Base-by-base conservation (phyloP, 306 rosid genomes). In the Pachyrhizus erosus region DNA sequence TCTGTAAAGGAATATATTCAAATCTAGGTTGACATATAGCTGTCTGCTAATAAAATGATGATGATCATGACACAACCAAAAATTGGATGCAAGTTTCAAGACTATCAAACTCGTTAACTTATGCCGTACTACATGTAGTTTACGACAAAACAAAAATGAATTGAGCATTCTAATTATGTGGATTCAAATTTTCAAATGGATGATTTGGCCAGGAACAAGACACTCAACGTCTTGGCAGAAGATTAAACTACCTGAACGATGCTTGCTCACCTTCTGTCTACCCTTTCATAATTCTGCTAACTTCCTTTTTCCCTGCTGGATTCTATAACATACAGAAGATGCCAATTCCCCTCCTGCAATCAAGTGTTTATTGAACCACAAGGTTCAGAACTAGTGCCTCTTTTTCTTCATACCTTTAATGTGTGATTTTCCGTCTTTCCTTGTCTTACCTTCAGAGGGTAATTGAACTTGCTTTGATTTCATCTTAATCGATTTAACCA, bases 401-500 rank as follows among this genome's bases (percentile, higher is more conserved):
- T 69, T 82, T 48, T 82, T 83, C 70, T 14, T 69, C 81, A 1
- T 49, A 18, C 73, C 86, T 37, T 77, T 79, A 18, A 68, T 42
- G 33, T 24, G 84, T 66, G 73, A 34, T 45, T 75, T 84, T 64
- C 76, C 88, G 31, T 65, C 86, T 57, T 80, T 82, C 67, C 60
- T 87, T 17, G 75, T 85, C 70, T 74, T 84, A 52, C 57, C 42
- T 60, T 78, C 66, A 12, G 91, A 79, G 80, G 85, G 79, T 31
- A 82, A 73, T 72, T 88, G 84, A 76, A 76, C 43, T 82, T 86
- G 92, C 84, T 84, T 86, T 27, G 94, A 80, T 84, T 91, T 92
- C 97, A 90, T 90, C 92, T 91, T 90, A 18, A 94, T 75, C 2
- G 96, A 92, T 82, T 83, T 92, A 72, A 92, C 84, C 76, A 89